Evolutionary conservation across 2,329 filamentous ascomycete species (phyloP).

Genomic region (Sarocladiaceae sp.): DNA sequence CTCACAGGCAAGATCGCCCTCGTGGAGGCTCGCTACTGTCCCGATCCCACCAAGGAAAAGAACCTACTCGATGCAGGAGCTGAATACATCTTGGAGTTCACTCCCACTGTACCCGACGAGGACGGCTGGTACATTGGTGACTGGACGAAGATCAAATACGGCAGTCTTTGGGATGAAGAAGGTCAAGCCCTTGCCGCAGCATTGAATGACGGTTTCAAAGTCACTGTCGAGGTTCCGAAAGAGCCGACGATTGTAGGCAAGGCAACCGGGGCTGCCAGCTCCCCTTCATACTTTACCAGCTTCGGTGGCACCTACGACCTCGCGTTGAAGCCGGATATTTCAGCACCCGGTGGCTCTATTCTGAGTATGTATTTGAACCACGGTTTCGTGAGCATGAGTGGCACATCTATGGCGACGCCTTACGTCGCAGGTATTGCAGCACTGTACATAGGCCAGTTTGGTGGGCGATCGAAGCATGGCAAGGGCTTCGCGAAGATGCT

Average conservation of each 20-base stretch:
- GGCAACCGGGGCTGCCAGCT: neutral
- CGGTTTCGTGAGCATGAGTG: constrained; percentile 32
- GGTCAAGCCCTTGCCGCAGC: constrained; percentile 19
- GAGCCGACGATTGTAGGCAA: constrained; percentile 16
- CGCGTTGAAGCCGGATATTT: constrained; percentile 35
- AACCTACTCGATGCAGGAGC: constrained; percentile 22
- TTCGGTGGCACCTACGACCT: constrained; percentile 38
- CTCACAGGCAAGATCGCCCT: constrained; percentile 34
- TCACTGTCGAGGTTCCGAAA: constrained; percentile 17
- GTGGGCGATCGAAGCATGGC: constrained; percentile 23
- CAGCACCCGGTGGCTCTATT: constrained; percentile 35
- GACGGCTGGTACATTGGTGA: neutral
- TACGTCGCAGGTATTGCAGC: constrained; percentile 35
- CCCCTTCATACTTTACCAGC: constrained; percentile 25
- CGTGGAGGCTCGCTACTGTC: constrained; percentile 30
- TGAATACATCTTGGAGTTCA: constrained; percentile 24
- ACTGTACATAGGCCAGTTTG: constrained; percentile 26
- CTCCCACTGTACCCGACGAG: constrained; percentile 14
- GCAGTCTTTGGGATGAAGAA: neutral
- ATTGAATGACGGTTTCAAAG: constrained; percentile 18
- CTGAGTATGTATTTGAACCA: constrained; percentile 26
- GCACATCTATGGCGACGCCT: constrained; percentile 43
- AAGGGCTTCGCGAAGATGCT: constrained; percentile 11
- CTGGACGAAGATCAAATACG: neutral
- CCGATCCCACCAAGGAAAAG: constrained; percentile 19